Percentiles rank a stretch among this genome's conserved stretches.
phyloP scores from a whole-genome alignment of 176 grass and related monocot species.

The Lolium perenne region DNA sequence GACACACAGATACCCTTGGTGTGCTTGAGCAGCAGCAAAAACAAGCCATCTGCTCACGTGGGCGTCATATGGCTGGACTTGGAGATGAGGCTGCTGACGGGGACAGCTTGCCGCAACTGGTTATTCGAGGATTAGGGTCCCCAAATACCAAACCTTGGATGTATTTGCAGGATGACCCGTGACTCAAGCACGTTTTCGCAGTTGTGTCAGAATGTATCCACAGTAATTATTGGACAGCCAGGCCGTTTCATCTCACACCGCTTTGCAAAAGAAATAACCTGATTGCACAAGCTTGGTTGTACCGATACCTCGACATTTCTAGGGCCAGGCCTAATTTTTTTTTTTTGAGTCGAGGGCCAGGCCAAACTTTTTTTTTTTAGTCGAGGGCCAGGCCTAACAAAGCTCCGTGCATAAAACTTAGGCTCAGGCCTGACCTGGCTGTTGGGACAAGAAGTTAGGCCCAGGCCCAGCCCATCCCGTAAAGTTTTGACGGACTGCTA shows the following conservation, averaged over 20 bases:
- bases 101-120: background rate
- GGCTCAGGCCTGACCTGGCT: no score
- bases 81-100: background rate
- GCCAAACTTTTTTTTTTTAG: no score
- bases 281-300: no score
- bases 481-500: no score
- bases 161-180: background rate
- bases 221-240: background rate
- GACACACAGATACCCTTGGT: background rate
- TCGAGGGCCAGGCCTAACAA: no score
- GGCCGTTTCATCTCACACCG: background rate
- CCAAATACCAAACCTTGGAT: constrained; percentile 14
- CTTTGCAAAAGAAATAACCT: no score
- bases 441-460: no score
- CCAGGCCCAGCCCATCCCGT: no score
- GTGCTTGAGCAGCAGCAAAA: background rate
- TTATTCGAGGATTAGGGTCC: constrained; percentile 5
- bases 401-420: no score
- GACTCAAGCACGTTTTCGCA: background rate
- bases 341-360: no score
- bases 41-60: background rate
- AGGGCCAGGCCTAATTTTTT: no score
- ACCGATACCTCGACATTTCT: no score
- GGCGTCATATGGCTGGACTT: background rate
- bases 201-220: background rate